Base-by-base conservation (phyloP, 176 grass and related monocot species). In the Dendrocalamus sinicus region DNA sequence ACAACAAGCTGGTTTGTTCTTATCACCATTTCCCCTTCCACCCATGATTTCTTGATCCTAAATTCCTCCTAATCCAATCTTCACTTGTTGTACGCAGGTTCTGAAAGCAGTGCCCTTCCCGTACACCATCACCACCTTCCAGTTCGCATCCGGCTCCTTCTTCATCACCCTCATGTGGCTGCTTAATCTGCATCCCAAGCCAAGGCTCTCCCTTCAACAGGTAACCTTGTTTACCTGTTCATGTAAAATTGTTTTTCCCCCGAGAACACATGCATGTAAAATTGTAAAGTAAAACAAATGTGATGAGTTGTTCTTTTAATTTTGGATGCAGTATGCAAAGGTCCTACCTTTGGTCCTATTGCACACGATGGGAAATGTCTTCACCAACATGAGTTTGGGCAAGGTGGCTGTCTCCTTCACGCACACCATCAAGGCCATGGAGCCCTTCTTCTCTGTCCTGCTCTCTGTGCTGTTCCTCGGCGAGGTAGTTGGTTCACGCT, bases 341-440 rank as follows among this genome's bases (percentile, higher is more conserved):
- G 73, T 99, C 60, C 51, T 92, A n/a, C 91, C 93, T 23, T 81
- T 99, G 90, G 96, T 88, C 40, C 83, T 93, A 9, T 58, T 94
- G 30, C 96, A 99, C 76, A 73, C 88, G 59, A 76, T 94, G 84
- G 96, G 93, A 45, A 99, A 94, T 23, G 72, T 74, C 43, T 99
- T 96, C 82, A 99, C 96, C 40, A 96, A 99, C 50, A 88, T 96
- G 86, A 99, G 96, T 77, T 78, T 99, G 86, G 86, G 92, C 62
- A 99, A 88, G 87, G 93, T 99, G 51, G 82, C 96, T 6, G 93
- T 99, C 81, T 99, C 96, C 11, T 99, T 96, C 89, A 99, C 96
- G 2, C 93, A 99, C 79, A 99, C 96, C 50, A 88, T 99, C 84
- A 99, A 96, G 85, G 93, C 96, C 59, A 91, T 94, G 88, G 96